Base-by-base conservation (phyloP, 768 basidiomycete species). In the Gyrodon lividus region DNA sequence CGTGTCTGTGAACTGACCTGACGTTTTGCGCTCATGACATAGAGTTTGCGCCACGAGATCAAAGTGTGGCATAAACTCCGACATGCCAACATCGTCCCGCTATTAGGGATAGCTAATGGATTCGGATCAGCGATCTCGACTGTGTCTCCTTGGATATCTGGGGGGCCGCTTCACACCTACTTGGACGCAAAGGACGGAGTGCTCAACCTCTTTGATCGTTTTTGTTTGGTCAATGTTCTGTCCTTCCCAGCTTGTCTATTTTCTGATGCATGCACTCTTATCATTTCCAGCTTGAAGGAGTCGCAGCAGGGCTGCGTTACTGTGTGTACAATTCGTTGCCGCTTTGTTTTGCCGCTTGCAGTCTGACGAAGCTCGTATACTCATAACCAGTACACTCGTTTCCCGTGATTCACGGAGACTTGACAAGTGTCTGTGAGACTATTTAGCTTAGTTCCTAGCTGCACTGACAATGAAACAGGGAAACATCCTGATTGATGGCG, bases 21-120 rank as follows among this genome's bases (percentile, higher is more conserved):
- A 37, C 35, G 17, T n/a, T 16, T n/a, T 37, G 35, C n/a, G n/a
- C n/a, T 34, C 33, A 34, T 34, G 33, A 13, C 40, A 13, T n/a
- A 63, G 62, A 23, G 52, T 16, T 38, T 64, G 9, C 48, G 46
- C 19, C 58, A 59, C 10, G 62, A 63, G 46, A 45, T 65, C 20
- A 41, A 43, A 17, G 62, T 61, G 17, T 63, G 63, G 63, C 46
- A 46, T 26, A 20, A 43, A 17, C 49, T 65, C 13, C 12, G 30
- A 16, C 56, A 63, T 46, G 23, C 26, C 14, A 65, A 63, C 45
- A 46, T 65, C 24, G 37, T 65, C 2, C 56, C 56, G 6, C 54
- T 63, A n/a, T 51, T 46, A n/a, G 60, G 64, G 10, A 43, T 50
- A 5, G 40, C 52, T 12, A 39, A 42, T 17, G 56, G 35, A n/a